These are phyloP conservation scores for Kwoniella dendrophila DNA, from an alignment of 768 basidiomycete genomes.

Conservation along the genomic window DNA sequence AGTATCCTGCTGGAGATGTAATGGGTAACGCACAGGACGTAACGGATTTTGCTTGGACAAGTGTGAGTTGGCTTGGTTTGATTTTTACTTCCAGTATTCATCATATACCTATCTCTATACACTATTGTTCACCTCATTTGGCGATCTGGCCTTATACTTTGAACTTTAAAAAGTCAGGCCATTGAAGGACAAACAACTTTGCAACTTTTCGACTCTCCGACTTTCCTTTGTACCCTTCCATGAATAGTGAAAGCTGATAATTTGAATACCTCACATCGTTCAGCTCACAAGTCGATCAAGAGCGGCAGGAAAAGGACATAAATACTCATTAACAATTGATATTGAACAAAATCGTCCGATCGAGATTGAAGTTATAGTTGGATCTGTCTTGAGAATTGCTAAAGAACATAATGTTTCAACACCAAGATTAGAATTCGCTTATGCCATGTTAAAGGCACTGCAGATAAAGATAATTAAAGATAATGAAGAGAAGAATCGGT, in stretches of 20 bases:
- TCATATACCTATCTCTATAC: background rate
- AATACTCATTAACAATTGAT: conserved; percentile 48
- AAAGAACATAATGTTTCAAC: conserved; percentile 27
- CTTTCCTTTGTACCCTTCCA: too few species aligned
- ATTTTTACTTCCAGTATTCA: background rate
- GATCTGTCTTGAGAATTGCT: conserved; percentile 38
- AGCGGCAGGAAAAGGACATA: conserved; percentile 28
- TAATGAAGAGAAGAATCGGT: conserved; percentile 14
- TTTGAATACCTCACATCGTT: too few species aligned
- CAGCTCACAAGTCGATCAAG: conserved; percentile 12
- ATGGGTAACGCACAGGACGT: conserved; percentile 24
- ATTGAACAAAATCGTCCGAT: conserved; percentile 46
- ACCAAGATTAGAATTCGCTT: conserved; percentile 35
- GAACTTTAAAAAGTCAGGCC: too few species aligned
- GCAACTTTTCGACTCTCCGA: too few species aligned
- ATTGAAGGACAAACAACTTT: too few species aligned
- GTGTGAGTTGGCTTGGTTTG: conserved; percentile 23
- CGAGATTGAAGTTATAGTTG: conserved; percentile 49
- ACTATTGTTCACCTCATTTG: too few species aligned
- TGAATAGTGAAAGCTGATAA: background rate
- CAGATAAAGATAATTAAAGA: conserved; percentile 30
- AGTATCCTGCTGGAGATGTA: conserved; percentile 32
- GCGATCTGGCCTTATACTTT: conserved; percentile 6
- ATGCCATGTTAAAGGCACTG: conserved; percentile 43
- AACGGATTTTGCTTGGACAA: conserved; percentile 26